phyloP scores from a whole-genome alignment of 108 stramenopile genomes.

The Asterionellopsis glacialis region DNA sequence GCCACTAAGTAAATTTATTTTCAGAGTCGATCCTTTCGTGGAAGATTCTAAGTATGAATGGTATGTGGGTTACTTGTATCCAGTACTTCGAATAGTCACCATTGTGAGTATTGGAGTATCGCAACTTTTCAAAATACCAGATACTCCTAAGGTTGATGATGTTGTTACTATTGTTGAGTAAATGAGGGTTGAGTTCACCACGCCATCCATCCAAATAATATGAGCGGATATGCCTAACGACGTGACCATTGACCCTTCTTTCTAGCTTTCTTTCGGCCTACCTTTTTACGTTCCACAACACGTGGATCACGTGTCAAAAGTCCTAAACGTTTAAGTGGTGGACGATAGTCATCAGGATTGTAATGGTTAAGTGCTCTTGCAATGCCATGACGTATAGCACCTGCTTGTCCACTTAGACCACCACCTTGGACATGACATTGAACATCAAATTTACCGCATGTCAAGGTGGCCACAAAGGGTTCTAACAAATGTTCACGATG shows the following conservation, averaged over 20 bases:
- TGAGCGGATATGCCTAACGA: slow-evolving; percentile 36
- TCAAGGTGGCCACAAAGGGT: slow-evolving; percentile 86
- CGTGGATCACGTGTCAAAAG: slow-evolving; percentile 93
- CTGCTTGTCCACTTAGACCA: slow-evolving; percentile 87
- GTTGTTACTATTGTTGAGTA: too few species aligned
- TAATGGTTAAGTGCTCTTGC: slow-evolving; percentile 89
- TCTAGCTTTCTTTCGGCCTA: slow-evolving; percentile 94
- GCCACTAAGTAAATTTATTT: too few species aligned
- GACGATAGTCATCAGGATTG: slow-evolving; percentile 87
- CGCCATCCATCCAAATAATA: too few species aligned
- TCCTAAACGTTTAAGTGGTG: slow-evolving; percentile 85
- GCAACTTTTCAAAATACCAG: too few species aligned
- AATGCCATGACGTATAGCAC: slow-evolving; percentile 92
- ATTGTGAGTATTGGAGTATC: too few species aligned
- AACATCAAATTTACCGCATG: slow-evolving; percentile 90
- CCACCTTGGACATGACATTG: slow-evolving; percentile 69
- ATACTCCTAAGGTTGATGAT: too few species aligned
- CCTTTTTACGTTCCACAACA: slow-evolving; percentile 96
- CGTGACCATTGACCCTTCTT: slow-evolving; percentile 98
- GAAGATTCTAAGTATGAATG: too few species aligned
- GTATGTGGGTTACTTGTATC: too few species aligned
- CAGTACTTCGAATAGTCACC: too few species aligned
- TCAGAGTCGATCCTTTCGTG: too few species aligned
- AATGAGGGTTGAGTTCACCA: too few species aligned
- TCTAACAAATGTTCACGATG: slow-evolving; percentile 72